Percentiles rank a stretch among this genome's conserved stretches.
Conservation (phyloP, 2,329 filamentous ascomycete genomes). For the Fusarium irregulare region DNA sequence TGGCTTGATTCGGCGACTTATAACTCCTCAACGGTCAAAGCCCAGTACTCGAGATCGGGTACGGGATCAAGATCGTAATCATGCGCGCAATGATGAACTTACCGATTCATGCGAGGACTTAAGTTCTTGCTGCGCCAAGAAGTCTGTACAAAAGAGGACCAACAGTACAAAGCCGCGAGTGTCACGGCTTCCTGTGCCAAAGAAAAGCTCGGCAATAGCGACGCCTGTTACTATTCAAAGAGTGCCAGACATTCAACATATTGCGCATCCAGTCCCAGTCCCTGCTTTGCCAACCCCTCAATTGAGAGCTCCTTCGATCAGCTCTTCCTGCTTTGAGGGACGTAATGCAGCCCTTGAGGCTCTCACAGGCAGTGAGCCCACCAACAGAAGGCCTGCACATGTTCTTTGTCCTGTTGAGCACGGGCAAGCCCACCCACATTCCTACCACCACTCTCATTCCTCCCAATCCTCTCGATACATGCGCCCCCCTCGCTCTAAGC, state of each 20-base stretch:
- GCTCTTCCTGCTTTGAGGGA: conserved; percentile 59
- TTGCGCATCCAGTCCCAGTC: conserved; percentile 52
- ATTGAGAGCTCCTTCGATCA: conserved; percentile 54
- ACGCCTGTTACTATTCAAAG: conserved; percentile 50
- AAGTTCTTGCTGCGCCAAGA: conserved; percentile 34
- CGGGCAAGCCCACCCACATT: conserved; percentile 36
- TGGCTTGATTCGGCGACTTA: conserved; percentile 43
- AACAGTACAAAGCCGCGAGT: conserved; percentile 38
- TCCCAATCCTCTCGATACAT: conserved; percentile 24
- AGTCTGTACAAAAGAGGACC: conserved; percentile 26
- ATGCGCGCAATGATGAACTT: conserved; percentile 26
- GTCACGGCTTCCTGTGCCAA: conserved; percentile 43
- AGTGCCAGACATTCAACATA: conserved; percentile 54
- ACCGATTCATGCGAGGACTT: conserved; percentile 36
- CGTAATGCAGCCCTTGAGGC: conserved; percentile 48
- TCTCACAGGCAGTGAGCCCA: conserved; percentile 41
- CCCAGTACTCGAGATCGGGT: conserved; percentile 11
- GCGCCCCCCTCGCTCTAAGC: conserved; percentile 39
- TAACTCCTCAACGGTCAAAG: conserved; percentile 36
- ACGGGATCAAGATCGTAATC: conserved; percentile 10
- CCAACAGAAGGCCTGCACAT: conserved; percentile 43
- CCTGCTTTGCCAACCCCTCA: conserved; percentile 54
- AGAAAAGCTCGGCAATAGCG: conserved; percentile 23
- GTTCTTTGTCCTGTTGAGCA: conserved; percentile 51
- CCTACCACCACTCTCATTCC: conserved; percentile 33